Evolutionary conservation across 1,284 basidiomycete species (phyloP), one percentile per base, ranked within the genome.

Genomic region (Ustilago bromivora): DNA sequence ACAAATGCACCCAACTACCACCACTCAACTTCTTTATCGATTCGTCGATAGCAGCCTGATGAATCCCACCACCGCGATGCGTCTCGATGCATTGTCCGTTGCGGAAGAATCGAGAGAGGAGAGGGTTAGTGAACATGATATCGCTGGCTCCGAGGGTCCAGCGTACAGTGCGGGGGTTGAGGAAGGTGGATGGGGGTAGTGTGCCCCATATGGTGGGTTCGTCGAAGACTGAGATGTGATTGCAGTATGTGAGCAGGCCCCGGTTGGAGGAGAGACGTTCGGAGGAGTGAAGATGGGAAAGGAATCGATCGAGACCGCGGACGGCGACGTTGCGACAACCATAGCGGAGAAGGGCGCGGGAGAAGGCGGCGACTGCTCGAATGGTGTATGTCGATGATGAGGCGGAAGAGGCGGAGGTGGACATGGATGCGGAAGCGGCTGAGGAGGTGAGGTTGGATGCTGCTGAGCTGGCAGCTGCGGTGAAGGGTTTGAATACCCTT

Each of bases 31-130:
- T 92, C 59, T 90, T 87, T 52, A 96, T 92, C 0, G 95, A 94
- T 23, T 88, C 83, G 84, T 98, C 92, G 7, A 99, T 89, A 3
- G 96, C 93, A 8, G 90, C 90, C 85, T 99, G 96, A 86, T 94
- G 93, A 67, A 98, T 92, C 1, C 97, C 96, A 10, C 90, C 89
- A 8, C 95, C 96, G 53, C 96, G 90, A 82, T 95, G 92, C 0
- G 95, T 98, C 86, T 97, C 94, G 69, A 98, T 90, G 15, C 96
- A 95, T 87, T 98, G 96, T 3, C 96, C 96, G 13, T 91, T 89
- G 47, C 90, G 89, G 86, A 99, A 98, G 88, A 98, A 97, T 56
- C 53, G 53, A 41, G 69, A 91, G 87, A 92, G 78, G 13, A 81
- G 35, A 2, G 76, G 78, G 49, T 95, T 97, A 8, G 93, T 98